These are phyloP conservation scores for Candida anutae DNA, from an alignment of 1,139 yeast genomes.

Conservation along the genomic window DNA sequence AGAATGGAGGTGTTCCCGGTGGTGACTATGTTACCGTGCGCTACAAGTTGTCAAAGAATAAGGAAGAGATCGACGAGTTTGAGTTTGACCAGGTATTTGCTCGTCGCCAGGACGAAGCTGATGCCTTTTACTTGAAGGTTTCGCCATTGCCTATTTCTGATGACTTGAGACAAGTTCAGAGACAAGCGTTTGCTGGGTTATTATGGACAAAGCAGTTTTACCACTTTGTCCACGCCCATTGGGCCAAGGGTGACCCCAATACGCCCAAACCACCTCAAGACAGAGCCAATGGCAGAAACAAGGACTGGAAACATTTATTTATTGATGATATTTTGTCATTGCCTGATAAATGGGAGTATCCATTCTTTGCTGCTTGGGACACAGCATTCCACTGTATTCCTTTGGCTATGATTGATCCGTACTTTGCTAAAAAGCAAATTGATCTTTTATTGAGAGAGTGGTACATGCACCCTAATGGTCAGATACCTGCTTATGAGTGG, in stretches of 20 bases:
- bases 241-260: constrained; percentile 85
- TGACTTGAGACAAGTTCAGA: constrained; percentile 75
- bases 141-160: constrained; percentile 83
- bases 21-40: constrained; percentile 87
- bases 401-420: constrained; percentile 90
- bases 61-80: constrained; percentile 63
- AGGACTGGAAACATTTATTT: constrained; percentile 85
- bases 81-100: constrained; percentile 68
- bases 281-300: constrained; percentile 75
- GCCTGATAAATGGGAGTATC: constrained; percentile 97
- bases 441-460: constrained; percentile 88
- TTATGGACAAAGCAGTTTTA: constrained; percentile 94
- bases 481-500: constrained; percentile 97
- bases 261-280: constrained; percentile 73
- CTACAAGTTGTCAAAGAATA: constrained; percentile 53
- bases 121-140: constrained; percentile 86
- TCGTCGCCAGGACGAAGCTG: constrained; percentile 82
- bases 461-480: constrained; percentile 99
- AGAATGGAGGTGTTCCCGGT: constrained; percentile 71
- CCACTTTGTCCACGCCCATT: constrained; percentile 77
- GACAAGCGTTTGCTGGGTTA: constrained; percentile 93
- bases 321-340: constrained; percentile 83
- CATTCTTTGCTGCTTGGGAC: constrained; percentile 97
- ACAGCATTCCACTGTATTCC: constrained; percentile 96
- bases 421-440: constrained; percentile 84